Conservation (phyloP, 2,329 filamentous ascomycete species). For the Colletotrichum musae region DNA sequence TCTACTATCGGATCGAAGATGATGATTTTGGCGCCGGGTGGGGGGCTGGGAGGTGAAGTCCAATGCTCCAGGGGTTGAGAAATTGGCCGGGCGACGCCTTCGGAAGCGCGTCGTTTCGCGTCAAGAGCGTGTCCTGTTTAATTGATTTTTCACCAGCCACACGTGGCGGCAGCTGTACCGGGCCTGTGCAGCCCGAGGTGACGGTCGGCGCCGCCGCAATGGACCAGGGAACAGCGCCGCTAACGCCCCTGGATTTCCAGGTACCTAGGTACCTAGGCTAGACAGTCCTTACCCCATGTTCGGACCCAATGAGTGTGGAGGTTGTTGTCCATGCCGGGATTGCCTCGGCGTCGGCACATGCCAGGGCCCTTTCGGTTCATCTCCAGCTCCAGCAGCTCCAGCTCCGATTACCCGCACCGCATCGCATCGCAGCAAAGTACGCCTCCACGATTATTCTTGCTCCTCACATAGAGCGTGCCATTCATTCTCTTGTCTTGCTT, state of each 20-base stretch:
- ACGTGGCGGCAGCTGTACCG: slow-evolving; percentile 7
- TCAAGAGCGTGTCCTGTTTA: slow-evolving; percentile 27
- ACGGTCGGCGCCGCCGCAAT: not conserved
- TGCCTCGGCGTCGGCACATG: slow-evolving; percentile 51
- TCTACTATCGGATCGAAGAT: slow-evolving; percentile 32
- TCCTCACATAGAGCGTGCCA: slow-evolving; percentile 10
- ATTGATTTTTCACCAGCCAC: slow-evolving; percentile 31
- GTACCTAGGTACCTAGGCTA: slow-evolving; percentile 22
- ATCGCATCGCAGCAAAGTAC: slow-evolving; percentile 21
- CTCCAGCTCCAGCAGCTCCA: slow-evolving; percentile 28
- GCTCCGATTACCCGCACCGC: slow-evolving; percentile 12
- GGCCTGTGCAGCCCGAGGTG: not conserved
- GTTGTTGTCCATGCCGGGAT: slow-evolving; percentile 33
- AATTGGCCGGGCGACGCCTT: slow-evolving; percentile 42
- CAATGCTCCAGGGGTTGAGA: slow-evolving; percentile 43
- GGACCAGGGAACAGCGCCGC: not conserved
- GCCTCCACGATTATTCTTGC: not conserved
- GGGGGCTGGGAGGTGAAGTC: slow-evolving; percentile 44
- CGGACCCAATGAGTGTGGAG: slow-evolving; percentile 36
- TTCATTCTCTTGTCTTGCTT: slow-evolving; percentile 6
- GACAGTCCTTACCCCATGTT: slow-evolving; percentile 29
- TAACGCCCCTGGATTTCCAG: not conserved
- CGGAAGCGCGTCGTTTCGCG: slow-evolving; percentile 44
- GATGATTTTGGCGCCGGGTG: slow-evolving; percentile 39
- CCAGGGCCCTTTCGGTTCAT: slow-evolving; percentile 41